Percentiles rank a stretch among this genome's conserved stretches.
Conservation (phyloP, 2,329 filamentous ascomycete species). For the Colletotrichum shisoi region DNA sequence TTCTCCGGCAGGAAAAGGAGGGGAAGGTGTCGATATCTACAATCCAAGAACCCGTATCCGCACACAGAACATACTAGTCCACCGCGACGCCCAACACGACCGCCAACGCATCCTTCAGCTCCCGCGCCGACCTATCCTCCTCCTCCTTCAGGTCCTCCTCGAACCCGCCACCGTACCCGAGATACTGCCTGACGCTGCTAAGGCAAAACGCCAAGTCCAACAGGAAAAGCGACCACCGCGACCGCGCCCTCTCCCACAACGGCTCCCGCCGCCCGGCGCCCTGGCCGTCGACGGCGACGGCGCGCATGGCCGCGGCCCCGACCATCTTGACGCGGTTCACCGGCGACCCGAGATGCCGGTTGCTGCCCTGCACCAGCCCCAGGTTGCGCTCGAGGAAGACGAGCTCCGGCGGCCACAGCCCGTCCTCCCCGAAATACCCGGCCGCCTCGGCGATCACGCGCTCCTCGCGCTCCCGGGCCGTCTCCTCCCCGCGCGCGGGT, state of each 20-base stretch:
- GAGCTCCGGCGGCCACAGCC: slow-evolving; percentile 74
- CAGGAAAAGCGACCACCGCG: slow-evolving; percentile 15
- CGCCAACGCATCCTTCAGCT: slow-evolving; percentile 9
- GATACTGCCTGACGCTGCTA: slow-evolving; percentile 20
- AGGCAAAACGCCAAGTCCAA: slow-evolving; percentile 10
- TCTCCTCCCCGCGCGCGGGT: slow-evolving; percentile 47
- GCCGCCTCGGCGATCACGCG: slow-evolving; percentile 63
- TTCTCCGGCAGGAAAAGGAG: background rate
- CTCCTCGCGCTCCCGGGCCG: slow-evolving; percentile 70
- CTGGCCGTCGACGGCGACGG: background rate
- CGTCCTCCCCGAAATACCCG: slow-evolving; percentile 70
- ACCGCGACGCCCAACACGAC: slow-evolving; percentile 21
- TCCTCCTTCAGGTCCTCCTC: slow-evolving; percentile 21
- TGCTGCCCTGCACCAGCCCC: slow-evolving; percentile 77
- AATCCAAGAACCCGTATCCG: too few species aligned
- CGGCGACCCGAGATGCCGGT: slow-evolving; percentile 75
- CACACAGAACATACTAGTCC: slow-evolving; percentile 5
- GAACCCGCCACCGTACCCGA: slow-evolving; percentile 10
- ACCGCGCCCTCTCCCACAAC: background rate
- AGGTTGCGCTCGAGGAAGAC: slow-evolving; percentile 78
- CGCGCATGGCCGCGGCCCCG: slow-evolving; percentile 43
- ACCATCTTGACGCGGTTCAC: slow-evolving; percentile 78
- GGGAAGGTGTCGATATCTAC: background rate
- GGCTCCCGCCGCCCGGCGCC: background rate
- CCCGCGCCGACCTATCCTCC: slow-evolving; percentile 14